Conservation (phyloP, 148 eudicot species). For the Dianthus caryophyllus region DNA sequence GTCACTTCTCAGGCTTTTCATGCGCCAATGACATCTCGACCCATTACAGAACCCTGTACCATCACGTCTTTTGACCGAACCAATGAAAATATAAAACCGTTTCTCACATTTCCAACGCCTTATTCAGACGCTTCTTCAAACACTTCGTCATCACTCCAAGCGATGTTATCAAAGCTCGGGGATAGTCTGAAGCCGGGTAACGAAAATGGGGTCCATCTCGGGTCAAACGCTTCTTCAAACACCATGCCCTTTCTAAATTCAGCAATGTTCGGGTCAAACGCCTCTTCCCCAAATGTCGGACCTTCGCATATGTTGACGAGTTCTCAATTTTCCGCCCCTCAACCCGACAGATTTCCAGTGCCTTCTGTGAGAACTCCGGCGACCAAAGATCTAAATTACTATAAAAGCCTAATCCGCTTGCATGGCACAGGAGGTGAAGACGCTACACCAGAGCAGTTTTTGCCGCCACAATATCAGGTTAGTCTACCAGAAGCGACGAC, state of each 20-base stretch:
- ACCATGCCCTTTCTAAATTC: neutral
- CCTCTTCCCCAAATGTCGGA: constrained; percentile 6
- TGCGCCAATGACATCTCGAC: constrained; percentile 5
- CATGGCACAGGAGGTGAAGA: constrained; percentile 40
- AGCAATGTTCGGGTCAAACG: neutral
- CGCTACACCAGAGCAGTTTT: constrained; percentile 8
- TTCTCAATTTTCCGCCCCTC: constrained; percentile 3
- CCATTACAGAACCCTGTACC: neutral
- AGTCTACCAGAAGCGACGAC: constrained; percentile 7
- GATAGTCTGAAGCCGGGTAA: constrained; percentile 7
- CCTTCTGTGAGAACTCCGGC: constrained; percentile 20
- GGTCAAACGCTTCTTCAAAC: constrained; percentile 11
- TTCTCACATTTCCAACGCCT: neutral
- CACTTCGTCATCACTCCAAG: neutral
- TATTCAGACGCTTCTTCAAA: neutral
- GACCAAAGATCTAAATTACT: constrained; percentile 33
- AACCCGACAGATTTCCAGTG: neutral
- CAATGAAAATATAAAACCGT: neutral
- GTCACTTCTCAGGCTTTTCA: constrained; percentile 3
- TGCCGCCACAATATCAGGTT: constrained; percentile 3
- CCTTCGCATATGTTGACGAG: neutral
- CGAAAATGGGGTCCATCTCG: neutral
- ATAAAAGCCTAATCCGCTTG: constrained; percentile 41
- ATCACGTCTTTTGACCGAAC: neutral
- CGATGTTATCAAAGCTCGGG: constrained; percentile 6